phyloP scores from a whole-genome alignment of 306 rosid genomes.

The Oemleria cerasiformis region DNA sequence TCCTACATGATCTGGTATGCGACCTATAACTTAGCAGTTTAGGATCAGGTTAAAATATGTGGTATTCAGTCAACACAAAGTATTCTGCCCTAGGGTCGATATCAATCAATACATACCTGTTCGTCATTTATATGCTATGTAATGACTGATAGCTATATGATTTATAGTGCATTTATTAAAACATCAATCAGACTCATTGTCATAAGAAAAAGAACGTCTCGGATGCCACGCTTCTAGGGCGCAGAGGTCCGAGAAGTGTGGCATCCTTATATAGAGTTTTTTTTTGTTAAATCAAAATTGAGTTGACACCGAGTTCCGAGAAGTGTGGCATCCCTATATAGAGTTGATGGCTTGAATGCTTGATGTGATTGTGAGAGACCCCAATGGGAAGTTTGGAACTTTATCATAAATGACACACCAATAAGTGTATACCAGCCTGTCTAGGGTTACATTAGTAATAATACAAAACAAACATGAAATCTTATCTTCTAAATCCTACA shows the following conservation, averaged over 20 bases:
- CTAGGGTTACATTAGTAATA: neutral
- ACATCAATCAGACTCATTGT: neutral
- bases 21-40: neutral
- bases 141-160: neutral
- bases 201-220: too few relatives aligned
- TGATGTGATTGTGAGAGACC: neutral
- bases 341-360: neutral
- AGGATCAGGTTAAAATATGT: too few relatives aligned
- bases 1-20: neutral
- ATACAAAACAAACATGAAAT: neutral
- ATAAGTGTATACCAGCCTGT: neutral
- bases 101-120: neutral
- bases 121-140: neutral
- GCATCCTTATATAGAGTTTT: too few relatives aligned
- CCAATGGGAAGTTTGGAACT: neutral
- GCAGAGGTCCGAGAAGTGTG: too few relatives aligned
- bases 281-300: too few relatives aligned
- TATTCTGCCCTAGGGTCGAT: neutral
- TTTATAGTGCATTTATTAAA: neutral
- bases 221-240: too few relatives aligned
- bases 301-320: too few relatives aligned
- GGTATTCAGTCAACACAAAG: neutral
- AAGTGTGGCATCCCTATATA: too few relatives aligned
- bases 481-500: neutral
- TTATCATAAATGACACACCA: conserved; percentile 4